Percentiles rank a stretch among this genome's conserved stretches.
phyloP scores from a whole-genome alignment of 495 filamentous ascomycete species.

The Xanthoparmelia taractica region DNA sequence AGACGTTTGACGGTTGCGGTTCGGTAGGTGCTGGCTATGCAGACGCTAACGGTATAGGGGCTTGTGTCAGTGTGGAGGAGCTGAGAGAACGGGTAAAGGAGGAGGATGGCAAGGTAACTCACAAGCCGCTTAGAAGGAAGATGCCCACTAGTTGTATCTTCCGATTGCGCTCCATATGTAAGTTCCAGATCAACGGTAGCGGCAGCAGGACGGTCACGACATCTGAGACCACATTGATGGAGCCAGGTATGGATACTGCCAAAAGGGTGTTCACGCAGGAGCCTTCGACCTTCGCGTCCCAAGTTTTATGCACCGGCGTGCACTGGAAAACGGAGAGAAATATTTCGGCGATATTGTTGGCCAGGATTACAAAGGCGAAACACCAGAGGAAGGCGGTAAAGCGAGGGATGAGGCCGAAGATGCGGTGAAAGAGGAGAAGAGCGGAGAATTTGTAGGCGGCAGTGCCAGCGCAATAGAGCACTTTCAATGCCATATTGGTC shows the following conservation, averaged over 20 bases:
- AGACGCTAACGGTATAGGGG: neutral
- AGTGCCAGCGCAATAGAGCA: slow-evolving; percentile 8
- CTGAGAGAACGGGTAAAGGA: too few relatives aligned
- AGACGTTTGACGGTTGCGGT: slow-evolving; percentile 4
- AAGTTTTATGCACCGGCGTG: slow-evolving; percentile 13
- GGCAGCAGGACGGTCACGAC: neutral
- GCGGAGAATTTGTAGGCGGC: slow-evolving; percentile 12
- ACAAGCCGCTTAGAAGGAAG: slow-evolving; percentile 1
- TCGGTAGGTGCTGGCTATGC: slow-evolving; percentile 13
- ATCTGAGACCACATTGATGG: neutral
- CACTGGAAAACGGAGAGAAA: slow-evolving; percentile 16
- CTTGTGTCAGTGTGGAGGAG: neutral
- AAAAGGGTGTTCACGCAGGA: slow-evolving; percentile 28
- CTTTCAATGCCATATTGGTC: slow-evolving; percentile 6
- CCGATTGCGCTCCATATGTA: neutral
- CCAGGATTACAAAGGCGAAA: slow-evolving; percentile 6
- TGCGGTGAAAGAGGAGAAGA: slow-evolving; percentile 13
- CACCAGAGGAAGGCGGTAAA: slow-evolving; percentile 8
- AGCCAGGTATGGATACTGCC: slow-evolving; percentile 7
- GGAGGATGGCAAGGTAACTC: too few relatives aligned
- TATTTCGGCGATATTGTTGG: slow-evolving; percentile 11
- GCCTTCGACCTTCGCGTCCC: slow-evolving; percentile 15
- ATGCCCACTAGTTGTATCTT: neutral
- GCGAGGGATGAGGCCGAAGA: slow-evolving; percentile 6
- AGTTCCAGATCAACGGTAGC: neutral